A percentile compares a stretch with the other conserved stretches of the same genome.
Conservation (phyloP, 1,284 basidiomycete species). For the Ceratobasidium papillatum region DNA sequence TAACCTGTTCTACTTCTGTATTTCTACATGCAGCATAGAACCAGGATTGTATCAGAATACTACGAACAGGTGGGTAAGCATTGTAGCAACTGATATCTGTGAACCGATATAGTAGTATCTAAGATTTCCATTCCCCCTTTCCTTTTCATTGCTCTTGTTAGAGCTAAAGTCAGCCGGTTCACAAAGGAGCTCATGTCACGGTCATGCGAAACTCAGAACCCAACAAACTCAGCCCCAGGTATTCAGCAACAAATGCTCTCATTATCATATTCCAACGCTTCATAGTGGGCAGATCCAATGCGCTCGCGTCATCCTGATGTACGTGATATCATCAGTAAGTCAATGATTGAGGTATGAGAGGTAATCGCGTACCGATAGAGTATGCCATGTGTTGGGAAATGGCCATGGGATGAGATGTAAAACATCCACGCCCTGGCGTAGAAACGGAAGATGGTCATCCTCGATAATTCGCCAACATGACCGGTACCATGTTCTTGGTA, state of each 20-base stretch:
- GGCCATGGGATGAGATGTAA: constrained; percentile 91
- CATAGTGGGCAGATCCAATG: constrained; percentile 87
- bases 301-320: constrained; percentile 83
- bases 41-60: no score
- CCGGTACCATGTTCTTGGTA: constrained; percentile 55
- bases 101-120: no score
- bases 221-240: constrained; percentile 68
- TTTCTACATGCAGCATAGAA: no score
- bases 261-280: constrained; percentile 89
- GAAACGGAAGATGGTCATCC: constrained; percentile 96
- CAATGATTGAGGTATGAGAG: constrained; percentile 5
- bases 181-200: no score
- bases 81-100: no score
- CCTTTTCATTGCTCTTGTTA: no score
- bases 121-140: no score
- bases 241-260: constrained; percentile 89
- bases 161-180: no score
- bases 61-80: no score
- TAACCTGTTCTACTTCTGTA: no score
- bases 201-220: no score
- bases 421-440: constrained; percentile 83
- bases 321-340: constrained; percentile 29
- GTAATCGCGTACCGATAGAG: constrained; percentile 62
- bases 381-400: constrained; percentile 95
- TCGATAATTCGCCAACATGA: constrained; percentile 72